Conservation (phyloP, 805 yeast genomes). For the Myxozyma melibiosi region DNA sequence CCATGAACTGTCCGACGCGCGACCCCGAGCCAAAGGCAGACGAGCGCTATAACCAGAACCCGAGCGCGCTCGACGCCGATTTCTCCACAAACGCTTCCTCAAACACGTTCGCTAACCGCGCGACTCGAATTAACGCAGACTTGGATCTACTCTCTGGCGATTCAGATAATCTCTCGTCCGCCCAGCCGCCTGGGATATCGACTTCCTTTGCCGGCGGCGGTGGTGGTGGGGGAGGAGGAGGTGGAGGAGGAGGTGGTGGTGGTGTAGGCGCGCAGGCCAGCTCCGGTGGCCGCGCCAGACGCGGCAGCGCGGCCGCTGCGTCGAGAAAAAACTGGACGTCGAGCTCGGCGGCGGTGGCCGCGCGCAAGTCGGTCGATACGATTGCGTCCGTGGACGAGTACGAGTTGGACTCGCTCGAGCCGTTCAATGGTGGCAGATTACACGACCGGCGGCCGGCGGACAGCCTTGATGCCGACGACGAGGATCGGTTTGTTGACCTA, state of each 20-base stretch:
- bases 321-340: not conserved
- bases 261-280: not conserved
- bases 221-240: not conserved
- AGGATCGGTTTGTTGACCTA: not conserved
- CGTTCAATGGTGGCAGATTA: not conserved
- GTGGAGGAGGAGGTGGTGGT: not conserved
- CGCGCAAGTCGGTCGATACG: conserved; percentile 7
- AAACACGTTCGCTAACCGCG: conserved; percentile 19
- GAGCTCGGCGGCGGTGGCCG: not conserved
- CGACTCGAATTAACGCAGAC: conserved; percentile 6
- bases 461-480: not conserved
- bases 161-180: not conserved
- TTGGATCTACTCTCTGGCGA: conserved; percentile 3
- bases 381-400: conserved; percentile 6
- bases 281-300: not conserved
- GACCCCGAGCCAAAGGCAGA: conserved; percentile 39
- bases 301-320: not conserved
- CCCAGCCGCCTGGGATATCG: not conserved
- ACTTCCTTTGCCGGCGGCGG: not conserved
- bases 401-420: conserved; percentile 11
- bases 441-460: not conserved
- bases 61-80: conserved; percentile 33
- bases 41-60: conserved; percentile 37
- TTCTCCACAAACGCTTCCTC: conserved; percentile 32
- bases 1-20: conserved; percentile 24